Evolutionary conservation across 1,284 basidiomycete genomes (phyloP), one percentile per base, ranked within the genome.

Genomic region (Ganoderma lucidum): DNA sequence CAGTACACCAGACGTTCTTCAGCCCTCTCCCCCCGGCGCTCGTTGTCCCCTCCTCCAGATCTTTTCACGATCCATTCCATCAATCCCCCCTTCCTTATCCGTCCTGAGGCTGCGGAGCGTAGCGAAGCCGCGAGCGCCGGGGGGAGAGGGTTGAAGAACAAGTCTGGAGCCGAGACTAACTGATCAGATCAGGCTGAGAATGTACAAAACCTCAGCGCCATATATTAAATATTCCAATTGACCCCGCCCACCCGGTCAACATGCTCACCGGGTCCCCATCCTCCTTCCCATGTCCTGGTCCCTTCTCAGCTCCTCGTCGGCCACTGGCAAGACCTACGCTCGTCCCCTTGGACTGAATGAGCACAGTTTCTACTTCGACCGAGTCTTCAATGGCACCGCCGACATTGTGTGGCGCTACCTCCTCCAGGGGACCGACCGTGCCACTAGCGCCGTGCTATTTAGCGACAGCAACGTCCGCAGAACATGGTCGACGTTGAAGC

Each of bases 311-410:
- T 44, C 63, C 19, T 53, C 70, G 4, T 41, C 56, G 5, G 12
- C 37, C 5, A 41, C 78, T 56, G 69, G 70, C n/a, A 69, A 60
- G 55, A 66, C 65, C 10, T 75, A 71, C 41, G 56, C 71, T 32
- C 82, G 86, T 5, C 79, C 77, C 9, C 78, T 87, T 6, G 85
- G 85, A n/a, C 56, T 75, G 19, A 80, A 79, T 19, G 85, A 86
- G 73, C 73, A 78, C n/a, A 74, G 75, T 10, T 87, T 86, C 73
- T 85, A 84, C 75, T 86, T 81, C 80, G 86, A 86, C 75, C 69
- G 76, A 37, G 73, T 77, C 51, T 82, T 85, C 69, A 78, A 81
- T 64, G 81, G 87, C 44, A 85, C 84, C 5, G 82, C 86, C 0
- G 85, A 86, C 75, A 82, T 80, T 12, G 68, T 84, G 44, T 81